Percentiles rank a stretch among this genome's conserved stretches.
These are phyloP conservation scores for Hypomontagnella submonticulosa DNA, from an alignment of 495 filamentous ascomycete genomes.

Conservation along the genomic window DNA sequence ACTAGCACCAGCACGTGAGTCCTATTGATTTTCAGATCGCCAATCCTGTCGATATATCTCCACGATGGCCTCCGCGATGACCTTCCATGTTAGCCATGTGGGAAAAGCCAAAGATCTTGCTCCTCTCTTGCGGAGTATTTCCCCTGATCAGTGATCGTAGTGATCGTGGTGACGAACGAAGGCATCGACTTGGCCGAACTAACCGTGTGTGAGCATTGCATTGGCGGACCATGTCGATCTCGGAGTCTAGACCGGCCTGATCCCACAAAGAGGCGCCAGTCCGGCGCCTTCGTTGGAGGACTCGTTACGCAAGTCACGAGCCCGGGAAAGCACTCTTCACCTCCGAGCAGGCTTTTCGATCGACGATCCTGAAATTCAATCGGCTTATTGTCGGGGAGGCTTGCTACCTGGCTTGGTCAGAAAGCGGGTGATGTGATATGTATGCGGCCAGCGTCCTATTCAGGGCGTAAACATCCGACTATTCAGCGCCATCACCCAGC, in stretches of 20 bases:
- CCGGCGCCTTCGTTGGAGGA: slow-evolving; percentile 18
- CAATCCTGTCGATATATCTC: slow-evolving; percentile 21
- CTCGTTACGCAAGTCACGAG: slow-evolving; percentile 38
- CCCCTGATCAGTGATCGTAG: slow-evolving; percentile 20
- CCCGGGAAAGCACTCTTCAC: slow-evolving; percentile 24
- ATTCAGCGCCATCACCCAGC: slow-evolving; percentile 27
- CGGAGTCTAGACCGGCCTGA: slow-evolving; percentile 47
- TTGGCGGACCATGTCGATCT: slow-evolving; percentile 40
- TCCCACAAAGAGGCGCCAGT: slow-evolving; percentile 37
- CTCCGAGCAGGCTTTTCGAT: slow-evolving; percentile 21
- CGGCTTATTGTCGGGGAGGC: slow-evolving; percentile 38
- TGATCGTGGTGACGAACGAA: slow-evolving; percentile 7
- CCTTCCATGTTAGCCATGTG: too few relatives aligned
- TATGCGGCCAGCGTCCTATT: slow-evolving; percentile 15
- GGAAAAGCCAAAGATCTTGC: slow-evolving; percentile 19
- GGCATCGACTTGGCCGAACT: slow-evolving; percentile 10
- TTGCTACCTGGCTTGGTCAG: slow-evolving; percentile 22
- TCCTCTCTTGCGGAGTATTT: slow-evolving; percentile 15
- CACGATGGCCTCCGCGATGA: background rate
- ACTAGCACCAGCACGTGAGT: slow-evolving; percentile 12
- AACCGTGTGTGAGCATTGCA: slow-evolving; percentile 17
- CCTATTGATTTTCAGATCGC: slow-evolving; percentile 17
- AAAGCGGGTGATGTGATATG: slow-evolving; percentile 14
- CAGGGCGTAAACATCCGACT: slow-evolving; percentile 7
- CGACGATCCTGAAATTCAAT: slow-evolving; percentile 27